Evolutionary conservation across 2,329 filamentous ascomycete species (phyloP).

Genomic region (Talaromyces sp.): DNA sequence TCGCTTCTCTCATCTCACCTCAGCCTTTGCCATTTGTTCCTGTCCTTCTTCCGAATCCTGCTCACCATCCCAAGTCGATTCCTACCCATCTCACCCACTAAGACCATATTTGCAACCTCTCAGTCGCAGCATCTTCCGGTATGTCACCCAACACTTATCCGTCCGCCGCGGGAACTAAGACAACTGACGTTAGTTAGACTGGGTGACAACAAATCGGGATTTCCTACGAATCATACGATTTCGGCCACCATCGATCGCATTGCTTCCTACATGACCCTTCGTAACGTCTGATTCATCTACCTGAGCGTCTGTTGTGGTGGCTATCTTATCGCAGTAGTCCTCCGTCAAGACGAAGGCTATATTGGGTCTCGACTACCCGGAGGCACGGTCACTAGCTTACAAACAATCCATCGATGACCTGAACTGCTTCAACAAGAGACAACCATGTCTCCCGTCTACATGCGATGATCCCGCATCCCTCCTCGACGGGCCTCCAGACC

Average conservation of each 20-base stretch:
- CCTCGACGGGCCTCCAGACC: slow-evolving; percentile 35
- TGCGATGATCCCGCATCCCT: slow-evolving; percentile 42
- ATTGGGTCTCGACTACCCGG: neutral
- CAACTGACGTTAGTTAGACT: slow-evolving; percentile 1
- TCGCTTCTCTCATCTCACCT: neutral
- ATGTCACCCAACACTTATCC: neutral
- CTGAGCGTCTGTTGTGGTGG: neutral
- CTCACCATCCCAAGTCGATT: neutral
- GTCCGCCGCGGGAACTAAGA: slow-evolving; percentile 7
- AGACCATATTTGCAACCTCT: neutral
- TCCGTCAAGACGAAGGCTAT: neutral
- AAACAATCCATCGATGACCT: slow-evolving; percentile 3
- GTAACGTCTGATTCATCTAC: slow-evolving; percentile 3
- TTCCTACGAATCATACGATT: slow-evolving; percentile 8
- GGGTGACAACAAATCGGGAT: neutral
- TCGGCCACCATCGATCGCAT: neutral
- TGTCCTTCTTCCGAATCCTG: neutral
- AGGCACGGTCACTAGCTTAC: neutral
- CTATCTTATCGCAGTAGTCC: neutral
- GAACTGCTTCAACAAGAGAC: slow-evolving; percentile 23
- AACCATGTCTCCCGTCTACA: slow-evolving; percentile 39
- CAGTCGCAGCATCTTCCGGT: neutral
- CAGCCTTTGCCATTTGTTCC: neutral
- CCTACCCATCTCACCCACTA: too few relatives aligned
- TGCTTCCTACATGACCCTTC: neutral